Conservation (phyloP, 2,329 filamentous ascomycete species). For the Claviceps maximensis region DNA sequence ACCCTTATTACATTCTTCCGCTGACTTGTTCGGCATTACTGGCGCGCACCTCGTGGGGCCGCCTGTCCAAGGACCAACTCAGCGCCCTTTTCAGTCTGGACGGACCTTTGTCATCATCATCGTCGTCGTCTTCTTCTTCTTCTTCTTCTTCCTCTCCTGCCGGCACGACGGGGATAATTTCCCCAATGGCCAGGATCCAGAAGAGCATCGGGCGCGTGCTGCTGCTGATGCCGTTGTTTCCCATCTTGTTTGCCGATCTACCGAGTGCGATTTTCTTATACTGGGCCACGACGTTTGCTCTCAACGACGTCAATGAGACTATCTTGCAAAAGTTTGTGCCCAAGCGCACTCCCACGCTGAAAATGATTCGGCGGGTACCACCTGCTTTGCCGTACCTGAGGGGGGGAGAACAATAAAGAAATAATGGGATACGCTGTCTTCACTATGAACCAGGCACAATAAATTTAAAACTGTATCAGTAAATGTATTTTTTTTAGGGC, state of each 20-base stretch:
- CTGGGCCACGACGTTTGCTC: constrained; percentile 24
- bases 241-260: constrained; percentile 21
- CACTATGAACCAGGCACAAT: too few relatives aligned
- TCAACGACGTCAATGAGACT: constrained; percentile 20
- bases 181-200: constrained; percentile 12
- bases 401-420: neutral
- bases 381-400: constrained; percentile 12
- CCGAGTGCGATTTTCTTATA: constrained; percentile 29
- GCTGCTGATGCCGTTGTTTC: constrained; percentile 21
- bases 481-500: neutral
- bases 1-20: constrained; percentile 38
- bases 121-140: too few relatives aligned
- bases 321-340: constrained; percentile 15
- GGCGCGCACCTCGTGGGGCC: constrained; percentile 17
- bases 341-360: constrained; percentile 9
- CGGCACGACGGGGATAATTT: too few relatives aligned
- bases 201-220: constrained; percentile 17
- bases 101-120: constrained; percentile 1
- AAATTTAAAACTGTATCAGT: too few relatives aligned
- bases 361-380: constrained; percentile 4
- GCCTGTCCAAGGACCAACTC: constrained; percentile 16
- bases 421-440: too few relatives aligned
- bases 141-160: neutral
- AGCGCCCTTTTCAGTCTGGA: constrained; percentile 13
- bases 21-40: constrained; percentile 19